Conservation (phyloP, 2,329 filamentous ascomycete genomes). For the Colletotrichum sp. region DNA sequence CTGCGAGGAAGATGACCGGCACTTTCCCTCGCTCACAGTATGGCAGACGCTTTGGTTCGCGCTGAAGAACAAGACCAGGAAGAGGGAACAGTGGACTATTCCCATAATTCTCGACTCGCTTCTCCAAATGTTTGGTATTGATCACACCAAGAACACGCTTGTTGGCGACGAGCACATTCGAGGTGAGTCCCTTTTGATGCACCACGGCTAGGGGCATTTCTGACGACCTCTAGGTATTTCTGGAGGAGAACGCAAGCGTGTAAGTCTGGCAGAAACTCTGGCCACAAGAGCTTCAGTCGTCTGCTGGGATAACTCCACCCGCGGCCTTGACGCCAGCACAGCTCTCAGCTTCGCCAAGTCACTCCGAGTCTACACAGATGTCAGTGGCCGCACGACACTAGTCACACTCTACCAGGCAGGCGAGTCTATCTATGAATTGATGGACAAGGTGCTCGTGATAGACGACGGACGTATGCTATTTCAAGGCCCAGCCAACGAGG, state of each 20-base stretch:
- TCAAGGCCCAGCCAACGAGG: conserved; percentile 72
- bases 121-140: conserved; percentile 79
- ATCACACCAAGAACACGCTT: conserved; percentile 74
- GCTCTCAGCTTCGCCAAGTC: conserved; percentile 79
- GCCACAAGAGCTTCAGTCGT: conserved; percentile 76
- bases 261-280: conserved; percentile 79
- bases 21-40: conserved; percentile 76
- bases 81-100: conserved; percentile 66
- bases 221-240: conserved; percentile 52
- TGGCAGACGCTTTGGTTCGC: conserved; percentile 81
- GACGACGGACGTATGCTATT: conserved; percentile 77
- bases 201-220: too few species aligned
- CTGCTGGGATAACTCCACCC: conserved; percentile 81
- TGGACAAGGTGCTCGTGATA: conserved; percentile 84
- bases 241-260: conserved; percentile 81
- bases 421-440: conserved; percentile 51
- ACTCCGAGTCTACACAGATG: conserved; percentile 75
- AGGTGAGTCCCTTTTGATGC: conserved; percentile 42
- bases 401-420: conserved; percentile 49
- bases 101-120: conserved; percentile 73
- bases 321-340: conserved; percentile 80
- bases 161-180: conserved; percentile 77
- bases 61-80: conserved; percentile 76
- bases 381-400: conserved; percentile 64
- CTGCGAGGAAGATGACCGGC: conserved; percentile 77